Conservation (phyloP, 139 green algal genomes). For the Desmodesmus armatus region DNA sequence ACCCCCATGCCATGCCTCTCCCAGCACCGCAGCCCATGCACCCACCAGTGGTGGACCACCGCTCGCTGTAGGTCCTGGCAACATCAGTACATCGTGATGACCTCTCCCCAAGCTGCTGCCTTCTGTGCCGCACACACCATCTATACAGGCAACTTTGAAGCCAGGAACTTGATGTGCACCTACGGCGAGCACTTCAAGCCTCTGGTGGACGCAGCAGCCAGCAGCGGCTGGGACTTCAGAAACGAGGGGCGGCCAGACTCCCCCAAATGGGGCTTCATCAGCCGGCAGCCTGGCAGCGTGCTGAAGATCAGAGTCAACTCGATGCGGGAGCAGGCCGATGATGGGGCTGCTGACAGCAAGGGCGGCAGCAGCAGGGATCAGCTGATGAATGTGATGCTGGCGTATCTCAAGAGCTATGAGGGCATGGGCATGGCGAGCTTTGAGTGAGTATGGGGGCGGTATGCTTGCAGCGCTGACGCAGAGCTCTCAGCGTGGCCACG, state of each 20-base stretch:
- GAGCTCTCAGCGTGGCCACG: no score
- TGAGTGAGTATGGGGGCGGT: slow-evolving; percentile 35
- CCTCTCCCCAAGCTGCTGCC: no score
- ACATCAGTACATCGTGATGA: no score
- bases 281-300: slow-evolving; percentile 27
- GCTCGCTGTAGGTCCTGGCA: no score
- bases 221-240: slow-evolving; percentile 41
- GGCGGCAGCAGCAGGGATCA: not conserved
- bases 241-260: slow-evolving; percentile 38
- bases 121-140: no score
- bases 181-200: slow-evolving; percentile 40
- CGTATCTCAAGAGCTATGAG: slow-evolving; percentile 49
- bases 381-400: slow-evolving; percentile 47
- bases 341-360: not conserved
- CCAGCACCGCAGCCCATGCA: no score
- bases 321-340: not conserved
- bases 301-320: slow-evolving; percentile 46
- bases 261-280: slow-evolving; percentile 52
- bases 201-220: not conserved
- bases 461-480: no score
- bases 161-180: slow-evolving; percentile 49
- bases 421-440: slow-evolving; percentile 52
- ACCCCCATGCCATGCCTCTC: no score
- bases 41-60: no score
- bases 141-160: slow-evolving; percentile 45